phyloP scores from a whole-genome alignment of 768 basidiomycete genomes.

The Russula griseocarnosa region DNA sequence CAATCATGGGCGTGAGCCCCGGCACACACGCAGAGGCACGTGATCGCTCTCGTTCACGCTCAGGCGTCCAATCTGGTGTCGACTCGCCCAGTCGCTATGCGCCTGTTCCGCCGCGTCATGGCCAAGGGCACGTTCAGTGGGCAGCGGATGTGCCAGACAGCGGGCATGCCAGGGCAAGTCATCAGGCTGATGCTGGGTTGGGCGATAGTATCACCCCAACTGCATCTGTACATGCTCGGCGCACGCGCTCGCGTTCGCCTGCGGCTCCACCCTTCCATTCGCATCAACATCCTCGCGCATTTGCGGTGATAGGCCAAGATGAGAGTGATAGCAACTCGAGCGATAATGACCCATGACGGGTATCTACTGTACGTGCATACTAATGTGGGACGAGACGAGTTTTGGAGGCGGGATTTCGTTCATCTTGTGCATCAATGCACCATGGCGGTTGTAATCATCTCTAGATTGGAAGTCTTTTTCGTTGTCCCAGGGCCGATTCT shows the following conservation, averaged over 20 bases:
- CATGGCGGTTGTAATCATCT: background rate
- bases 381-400: background rate
- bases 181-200: constrained; percentile 3
- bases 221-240: constrained; percentile 28
- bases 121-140: constrained; percentile 24
- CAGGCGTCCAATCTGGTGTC: constrained; percentile 26
- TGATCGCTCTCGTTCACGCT: constrained; percentile 15
- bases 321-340: constrained; percentile 84
- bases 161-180: background rate
- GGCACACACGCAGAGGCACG: constrained; percentile 13
- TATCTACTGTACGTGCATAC: background rate
- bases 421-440: background rate
- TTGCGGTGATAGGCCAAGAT: constrained; percentile 85
- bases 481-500: background rate
- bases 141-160: background rate
- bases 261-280: constrained; percentile 32
- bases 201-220: constrained; percentile 24
- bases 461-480: background rate
- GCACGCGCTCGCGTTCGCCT: constrained; percentile 30
- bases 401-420: background rate
- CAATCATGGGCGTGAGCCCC: constrained; percentile 25
- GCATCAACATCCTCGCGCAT: constrained; percentile 47
- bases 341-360: constrained; percentile 51
- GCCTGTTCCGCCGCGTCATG: constrained; percentile 9
- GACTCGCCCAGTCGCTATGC: constrained; percentile 27